phyloP scores from a whole-genome alignment of 75 land plant genomes.

The Picea sitchensis region DNA sequence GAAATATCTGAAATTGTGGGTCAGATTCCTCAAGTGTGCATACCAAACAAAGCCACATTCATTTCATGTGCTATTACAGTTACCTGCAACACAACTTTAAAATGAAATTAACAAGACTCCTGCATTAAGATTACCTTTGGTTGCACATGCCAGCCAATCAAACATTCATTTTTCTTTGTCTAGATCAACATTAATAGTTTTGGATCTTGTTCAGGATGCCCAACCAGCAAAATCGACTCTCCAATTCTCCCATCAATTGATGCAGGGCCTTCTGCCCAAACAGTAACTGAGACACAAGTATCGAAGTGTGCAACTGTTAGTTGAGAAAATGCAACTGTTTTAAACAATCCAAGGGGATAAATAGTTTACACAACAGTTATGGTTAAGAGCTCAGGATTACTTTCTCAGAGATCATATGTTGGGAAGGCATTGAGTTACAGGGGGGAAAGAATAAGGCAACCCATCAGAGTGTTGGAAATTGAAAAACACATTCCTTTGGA shows the following conservation, averaged over 20 bases:
- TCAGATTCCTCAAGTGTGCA: slow-evolving; percentile 91
- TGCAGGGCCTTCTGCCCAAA: not conserved
- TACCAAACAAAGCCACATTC: slow-evolving; percentile 21
- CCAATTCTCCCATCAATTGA: not conserved
- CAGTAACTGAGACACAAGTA: not conserved
- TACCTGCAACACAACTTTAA: slow-evolving; percentile 90
- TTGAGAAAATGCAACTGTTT: not conserved
- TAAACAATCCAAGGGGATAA: no score
- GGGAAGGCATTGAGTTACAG: no score
- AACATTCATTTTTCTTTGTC: slow-evolving; percentile 60
- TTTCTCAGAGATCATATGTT: no score
- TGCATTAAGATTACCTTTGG: slow-evolving; percentile 56
- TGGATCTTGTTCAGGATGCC: slow-evolving; percentile 41
- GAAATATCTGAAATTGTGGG: slow-evolving; percentile 94
- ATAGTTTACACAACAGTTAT: no score
- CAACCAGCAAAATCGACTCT: slow-evolving; percentile 14
- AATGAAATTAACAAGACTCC: slow-evolving; percentile 77
- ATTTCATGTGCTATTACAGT: slow-evolving; percentile 74
- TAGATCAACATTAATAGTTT: slow-evolving; percentile 53
- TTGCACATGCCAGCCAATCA: slow-evolving; percentile 80
- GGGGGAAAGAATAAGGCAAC: no score
- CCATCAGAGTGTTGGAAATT: no score
- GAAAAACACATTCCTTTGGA: no score
- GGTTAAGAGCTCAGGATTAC: no score
- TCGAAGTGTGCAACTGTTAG: slow-evolving; percentile 5